A percentile compares a stretch with the other conserved stretches of the same genome.
These are phyloP conservation scores for Eucalyptus regnans DNA, from an alignment of 345 rosid genomes.

Conservation along the genomic window DNA sequence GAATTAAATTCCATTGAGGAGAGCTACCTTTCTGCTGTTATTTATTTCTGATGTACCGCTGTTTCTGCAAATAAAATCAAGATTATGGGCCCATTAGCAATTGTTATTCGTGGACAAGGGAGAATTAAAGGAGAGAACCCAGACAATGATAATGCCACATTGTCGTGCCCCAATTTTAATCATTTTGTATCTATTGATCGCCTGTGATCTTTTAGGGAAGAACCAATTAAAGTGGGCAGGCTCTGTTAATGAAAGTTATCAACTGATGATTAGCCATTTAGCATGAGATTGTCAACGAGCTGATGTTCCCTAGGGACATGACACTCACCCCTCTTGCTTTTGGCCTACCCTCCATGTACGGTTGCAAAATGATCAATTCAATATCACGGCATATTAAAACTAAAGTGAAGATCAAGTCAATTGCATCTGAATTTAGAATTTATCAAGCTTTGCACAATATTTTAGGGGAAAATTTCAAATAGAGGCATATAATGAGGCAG, in stretches of 20 bases:
- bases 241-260: not conserved
- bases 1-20: not conserved
- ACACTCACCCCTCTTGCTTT: not conserved
- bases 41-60: not conserved
- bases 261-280: constrained; percentile 7
- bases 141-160: constrained; percentile 34
- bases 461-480: not conserved
- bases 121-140: not conserved
- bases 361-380: not conserved
- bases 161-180: constrained; percentile 13
- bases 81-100: not conserved
- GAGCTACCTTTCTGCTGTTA: not conserved
- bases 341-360: not conserved
- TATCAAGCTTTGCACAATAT: not conserved
- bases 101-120: not conserved
- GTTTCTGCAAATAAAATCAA: not conserved
- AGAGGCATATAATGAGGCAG: not conserved
- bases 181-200: not conserved
- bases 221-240: not conserved
- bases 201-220: not conserved
- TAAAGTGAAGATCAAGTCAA: not conserved
- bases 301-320: not conserved
- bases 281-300: not conserved
- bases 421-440: not conserved
- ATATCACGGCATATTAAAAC: not conserved